Evolutionary conservation across 2,329 filamentous ascomycete species (phyloP).

Genomic region (Gyromitra esculenta): DNA sequence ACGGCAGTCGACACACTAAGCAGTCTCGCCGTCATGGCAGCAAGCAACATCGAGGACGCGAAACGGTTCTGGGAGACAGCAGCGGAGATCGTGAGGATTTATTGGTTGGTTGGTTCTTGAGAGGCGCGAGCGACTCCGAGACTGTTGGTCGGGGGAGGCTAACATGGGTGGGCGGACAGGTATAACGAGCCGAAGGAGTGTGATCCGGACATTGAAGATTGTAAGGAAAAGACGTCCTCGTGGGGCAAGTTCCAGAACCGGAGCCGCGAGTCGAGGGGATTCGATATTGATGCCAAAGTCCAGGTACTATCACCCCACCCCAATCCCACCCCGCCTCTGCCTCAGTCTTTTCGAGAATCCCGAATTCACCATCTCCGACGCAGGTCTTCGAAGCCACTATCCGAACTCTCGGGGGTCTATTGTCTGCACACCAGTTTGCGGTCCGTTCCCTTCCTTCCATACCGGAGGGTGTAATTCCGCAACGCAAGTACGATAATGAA

Average conservation of each 20-base stretch:
- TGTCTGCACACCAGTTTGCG: slow-evolving; percentile 94
- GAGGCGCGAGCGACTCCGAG: slow-evolving; percentile 54
- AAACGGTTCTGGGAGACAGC: slow-evolving; percentile 70
- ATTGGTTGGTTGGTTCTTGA: slow-evolving; percentile 57
- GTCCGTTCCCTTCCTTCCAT: slow-evolving; percentile 85
- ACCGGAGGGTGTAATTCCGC: slow-evolving; percentile 72
- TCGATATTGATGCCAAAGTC: slow-evolving; percentile 96
- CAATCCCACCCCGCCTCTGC: slow-evolving; percentile 1
- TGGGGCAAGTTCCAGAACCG: slow-evolving; percentile 54
- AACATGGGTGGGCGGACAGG: slow-evolving; percentile 62
- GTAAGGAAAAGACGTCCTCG: slow-evolving; percentile 48
- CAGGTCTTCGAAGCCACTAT: slow-evolving; percentile 99
- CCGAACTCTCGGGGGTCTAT: slow-evolving; percentile 84
- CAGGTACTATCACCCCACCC: slow-evolving; percentile 42
- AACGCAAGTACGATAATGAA: slow-evolving; percentile 80
- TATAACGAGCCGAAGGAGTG: slow-evolving; percentile 53
- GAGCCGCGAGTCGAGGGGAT: slow-evolving; percentile 68
- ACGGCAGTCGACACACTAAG: slow-evolving; percentile 95
- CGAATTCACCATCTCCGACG: slow-evolving; percentile 26
- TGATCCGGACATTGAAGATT: slow-evolving; percentile 39
- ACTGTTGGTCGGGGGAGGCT: slow-evolving; percentile 3
- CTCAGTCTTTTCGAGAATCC: slow-evolving; percentile 7
- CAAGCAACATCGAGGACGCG: slow-evolving; percentile 66
- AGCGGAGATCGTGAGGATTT: slow-evolving; percentile 59
- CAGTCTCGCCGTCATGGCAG: slow-evolving; percentile 86